These are phyloP conservation scores for Ensete glaucum DNA, from an alignment of 176 grass and related monocot genomes.

Conservation along the genomic window DNA sequence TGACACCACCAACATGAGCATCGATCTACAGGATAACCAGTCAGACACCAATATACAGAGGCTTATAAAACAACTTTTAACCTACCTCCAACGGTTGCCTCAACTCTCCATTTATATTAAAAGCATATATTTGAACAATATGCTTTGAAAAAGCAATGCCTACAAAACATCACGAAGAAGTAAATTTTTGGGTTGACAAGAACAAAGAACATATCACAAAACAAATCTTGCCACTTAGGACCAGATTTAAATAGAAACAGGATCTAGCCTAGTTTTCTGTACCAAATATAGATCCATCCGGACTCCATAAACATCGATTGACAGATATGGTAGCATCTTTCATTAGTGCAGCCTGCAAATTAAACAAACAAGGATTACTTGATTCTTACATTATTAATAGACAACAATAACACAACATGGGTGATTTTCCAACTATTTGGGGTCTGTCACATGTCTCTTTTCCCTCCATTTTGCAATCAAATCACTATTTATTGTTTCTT, in stretches of 20 bases:
- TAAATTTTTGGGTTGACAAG: constrained; percentile 6
- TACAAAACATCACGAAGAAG: constrained; percentile 29
- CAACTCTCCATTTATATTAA: constrained; percentile 71
- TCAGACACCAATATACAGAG: constrained; percentile 19
- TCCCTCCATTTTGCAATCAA: too few relatives aligned
- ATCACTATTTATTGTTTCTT: too few relatives aligned
- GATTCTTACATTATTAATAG: too few relatives aligned
- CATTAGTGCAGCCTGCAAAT: constrained; percentile 72
- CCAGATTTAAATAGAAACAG: neutral
- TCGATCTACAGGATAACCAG: constrained; percentile 63
- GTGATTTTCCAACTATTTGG: too few relatives aligned
- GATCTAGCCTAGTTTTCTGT: neutral
- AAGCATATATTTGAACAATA: constrained; percentile 89
- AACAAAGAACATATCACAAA: neutral
- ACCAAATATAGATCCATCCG: constrained; percentile 93
- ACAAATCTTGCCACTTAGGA: too few relatives aligned
- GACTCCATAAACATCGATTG: constrained; percentile 97
- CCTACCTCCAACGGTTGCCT: constrained; percentile 87
- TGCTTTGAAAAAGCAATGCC: constrained; percentile 99
- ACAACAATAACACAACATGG: too few relatives aligned
- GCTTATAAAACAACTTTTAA: constrained; percentile 6
- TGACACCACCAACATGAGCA: constrained; percentile 90
- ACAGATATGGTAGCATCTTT: constrained; percentile 98
- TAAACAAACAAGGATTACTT: neutral
- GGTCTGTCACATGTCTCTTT: too few relatives aligned